phyloP scores from a whole-genome alignment of 805 yeast species.

The Monosporozyma solicola region DNA sequence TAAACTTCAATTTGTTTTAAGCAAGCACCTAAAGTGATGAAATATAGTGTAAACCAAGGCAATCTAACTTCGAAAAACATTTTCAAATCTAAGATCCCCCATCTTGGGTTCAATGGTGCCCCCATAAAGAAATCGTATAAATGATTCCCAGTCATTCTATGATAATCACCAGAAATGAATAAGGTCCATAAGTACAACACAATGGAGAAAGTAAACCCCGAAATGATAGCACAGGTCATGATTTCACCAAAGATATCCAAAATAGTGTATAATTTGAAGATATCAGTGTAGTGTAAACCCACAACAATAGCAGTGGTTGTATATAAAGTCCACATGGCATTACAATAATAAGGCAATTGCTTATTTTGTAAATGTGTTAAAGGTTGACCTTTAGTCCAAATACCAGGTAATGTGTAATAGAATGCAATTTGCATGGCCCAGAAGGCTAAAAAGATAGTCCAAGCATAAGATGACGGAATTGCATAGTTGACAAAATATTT shows the following conservation, averaged over 20 bases:
- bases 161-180: conserved; percentile 61
- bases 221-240: conserved; percentile 82
- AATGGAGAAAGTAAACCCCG: conserved; percentile 65
- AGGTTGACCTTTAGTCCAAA: conserved; percentile 93
- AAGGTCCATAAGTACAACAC: conserved; percentile 62
- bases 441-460: conserved; percentile 65
- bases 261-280: conserved; percentile 65
- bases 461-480: conserved; percentile 50
- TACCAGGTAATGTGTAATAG: conserved; percentile 82
- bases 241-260: conserved; percentile 81
- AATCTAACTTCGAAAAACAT: conserved; percentile 96
- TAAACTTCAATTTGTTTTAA: conserved; percentile 73
- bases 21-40: conserved; percentile 64
- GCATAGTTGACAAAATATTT: conserved; percentile 42
- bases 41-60: conserved; percentile 90
- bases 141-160: conserved; percentile 84
- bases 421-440: conserved; percentile 59
- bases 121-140: conserved; percentile 94
- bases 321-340: conserved; percentile 82
- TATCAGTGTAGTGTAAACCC: conserved; percentile 59
- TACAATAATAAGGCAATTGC: conserved; percentile 87
- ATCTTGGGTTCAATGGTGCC: conserved; percentile 91
- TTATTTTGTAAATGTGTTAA: conserved; percentile 68
- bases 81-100: conserved; percentile 87
- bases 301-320: conserved; percentile 49